Evolutionary conservation across 1,139 yeast genomes (phyloP), one percentile per base, ranked within the genome.

Genomic region (Nakaseomyces glabratus): DNA sequence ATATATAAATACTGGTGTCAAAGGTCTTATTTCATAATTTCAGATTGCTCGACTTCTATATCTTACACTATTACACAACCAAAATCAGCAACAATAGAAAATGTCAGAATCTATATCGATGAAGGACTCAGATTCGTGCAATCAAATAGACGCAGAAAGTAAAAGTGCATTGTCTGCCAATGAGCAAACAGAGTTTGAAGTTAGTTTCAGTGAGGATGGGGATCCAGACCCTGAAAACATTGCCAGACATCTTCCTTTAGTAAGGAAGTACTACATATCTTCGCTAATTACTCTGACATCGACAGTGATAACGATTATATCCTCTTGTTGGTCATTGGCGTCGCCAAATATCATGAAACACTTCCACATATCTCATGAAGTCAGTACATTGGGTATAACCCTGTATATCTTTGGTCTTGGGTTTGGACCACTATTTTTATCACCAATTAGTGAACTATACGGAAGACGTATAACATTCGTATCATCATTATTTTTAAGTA

Each of bases 401-500:
- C 60, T 82, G 18, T 80, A 76, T 68, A 78, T 82, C 23, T 60
- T 81, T 44, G 90, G 93, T 1, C 66, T 81, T 47, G 76, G 78
- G n/a, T 61, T 73, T 22, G 94, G 93, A 4, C 93, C 94, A 0
- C 61, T 82, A 44, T 58, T 82, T 26, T 71, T 86, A 65, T 84
- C 88, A 4, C 94, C 95, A 4, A 58, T 82, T 26, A 77, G 88
- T 11, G 94, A 82, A 54, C 73, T 78, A 43, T 71, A 74, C 38
- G 95, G 94, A 6, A 66, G 94, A 39, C 74, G 76, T 47, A 62
- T 74, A 2, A 84, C 84, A 1, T 82, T 77, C 46, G 59, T 79
- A 23, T 61, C 69, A 36, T 75, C 85, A 0, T 64, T 76, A 37
- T 61, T 69, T 2, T 54, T 77, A 12, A 76, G 77, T 45, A 66